Evolutionary conservation across 1,284 basidiomycete species (phyloP), one percentile per base, ranked within the genome.

Genomic region (Austroboletus niveus): DNA sequence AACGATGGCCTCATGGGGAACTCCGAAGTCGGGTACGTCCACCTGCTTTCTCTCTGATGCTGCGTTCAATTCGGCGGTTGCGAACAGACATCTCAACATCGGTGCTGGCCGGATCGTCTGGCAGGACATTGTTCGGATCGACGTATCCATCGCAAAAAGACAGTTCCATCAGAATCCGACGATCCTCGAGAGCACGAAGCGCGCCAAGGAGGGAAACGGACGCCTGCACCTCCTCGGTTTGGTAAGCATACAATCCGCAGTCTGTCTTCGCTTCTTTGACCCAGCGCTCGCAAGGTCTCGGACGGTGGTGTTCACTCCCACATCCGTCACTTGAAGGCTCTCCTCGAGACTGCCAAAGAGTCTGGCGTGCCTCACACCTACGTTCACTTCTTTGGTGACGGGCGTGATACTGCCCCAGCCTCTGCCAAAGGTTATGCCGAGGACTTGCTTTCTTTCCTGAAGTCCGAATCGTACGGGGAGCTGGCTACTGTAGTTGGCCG

Each of bases 271-370:
- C 39, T 2, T 12, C 27, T 14, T 5, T 39, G 53, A 44, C 58
- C 42, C 12, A 15, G 10, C 24, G 27, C 20, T 36, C 29, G 10
- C 5, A 50, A 90, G 89, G 75, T 92, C 49, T 95, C 92, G 10
- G 93, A 95, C 61, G 93, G 93, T 41, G 92, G 93, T 61, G 93
- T 96, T n/a, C 93, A 95, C 74, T 95, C 92, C 1, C 92, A 94
- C 71, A 94, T 92, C 62, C 79, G 68, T 51, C 93, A 95, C 69
- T 79, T 96, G 31, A 90, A 86, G 60, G 92, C 92, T 2, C 80
- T 96, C 14, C 81, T 96, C 57, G 89, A 92, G 67, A 87, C 87
- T 2, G 93, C 93, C 39, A 94, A 94, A 68, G 87, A 91, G 66
- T 69, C 82, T 51, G 87, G 83, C 43, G 85, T 95, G 30, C 89